Evolutionary conservation across 2,329 filamentous ascomycete genomes (phyloP), one percentile per base, ranked within the genome.

Genomic region (Lachnellula hyalina): DNA sequence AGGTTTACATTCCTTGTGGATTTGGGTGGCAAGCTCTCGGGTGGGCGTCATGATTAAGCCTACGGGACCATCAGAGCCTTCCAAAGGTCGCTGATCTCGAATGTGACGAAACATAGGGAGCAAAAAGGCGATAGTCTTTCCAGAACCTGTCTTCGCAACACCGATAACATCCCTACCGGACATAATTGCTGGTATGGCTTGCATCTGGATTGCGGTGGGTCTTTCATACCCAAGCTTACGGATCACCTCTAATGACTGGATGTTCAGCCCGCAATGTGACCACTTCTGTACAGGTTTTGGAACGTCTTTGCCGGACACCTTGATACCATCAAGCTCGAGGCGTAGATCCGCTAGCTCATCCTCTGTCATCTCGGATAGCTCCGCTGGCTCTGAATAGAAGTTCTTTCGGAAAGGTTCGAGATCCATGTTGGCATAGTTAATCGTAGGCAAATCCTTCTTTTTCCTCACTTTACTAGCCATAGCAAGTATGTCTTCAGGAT

Each of bases 51-150:
- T 88, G 60, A 99, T 89, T 51, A 99, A 73, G 11, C 86, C 86
- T 51, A 99, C 83, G 0, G 94, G 90, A 0, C 94, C 94, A 68
- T 99, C 94, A 59, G 87, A 85, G 44, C 88, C 84, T 65, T 88
- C 89, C 17, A 96, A 75, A 0, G 88, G 85, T 49, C 84, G 79
- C 69, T 99, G 94, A 67, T 97, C 94, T 72, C 93, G 94, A 74
- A 97, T 96, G 70, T 99, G 94, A 53, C 94, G 85, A 70, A 99
- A 96, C 90, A 97, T 96, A 38, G 94, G 94, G 45, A 99, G 81
- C 32, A 96, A 75, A 69, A 97, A 99, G 5, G 94, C 94, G 65
- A 97, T 85, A 0, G 94, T 99, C 75, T 99, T 99, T 70, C 94
- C 94, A 25, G 94, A 97, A 5, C 94, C 94, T 25, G 94, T 99